A percentile compares a stretch with the other conserved stretches of the same genome.
Conservation (phyloP, 2,329 filamentous ascomycete species). For the Exophiala sideris region DNA sequence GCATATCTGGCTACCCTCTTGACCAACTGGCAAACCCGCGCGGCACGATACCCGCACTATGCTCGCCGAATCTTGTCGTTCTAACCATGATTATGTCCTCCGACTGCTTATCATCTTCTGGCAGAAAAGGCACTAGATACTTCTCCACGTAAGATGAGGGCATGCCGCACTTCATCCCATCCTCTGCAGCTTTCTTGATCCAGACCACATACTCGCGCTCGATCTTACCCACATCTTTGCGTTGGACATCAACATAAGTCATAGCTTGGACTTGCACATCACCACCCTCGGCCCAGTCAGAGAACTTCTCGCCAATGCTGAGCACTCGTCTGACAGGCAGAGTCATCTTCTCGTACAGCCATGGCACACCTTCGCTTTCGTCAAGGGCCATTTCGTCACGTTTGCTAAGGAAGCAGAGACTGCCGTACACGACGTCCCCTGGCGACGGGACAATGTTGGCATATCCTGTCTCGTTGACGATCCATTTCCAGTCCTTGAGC, state of each 20-base stretch:
- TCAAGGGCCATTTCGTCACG: constrained; percentile 26
- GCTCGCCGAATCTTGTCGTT: constrained; percentile 7
- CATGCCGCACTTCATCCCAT: constrained; percentile 10
- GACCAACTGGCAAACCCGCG: constrained; percentile 11
- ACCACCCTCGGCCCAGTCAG: not conserved
- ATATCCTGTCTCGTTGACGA: constrained; percentile 49
- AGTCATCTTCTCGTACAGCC: constrained; percentile 11
- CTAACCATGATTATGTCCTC: constrained; percentile 14
- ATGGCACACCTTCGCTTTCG: constrained; percentile 15
- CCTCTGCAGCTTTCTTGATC: constrained; percentile 15
- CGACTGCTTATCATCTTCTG: not conserved
- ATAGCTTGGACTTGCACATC: constrained; percentile 12
- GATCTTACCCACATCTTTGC: constrained; percentile 7
- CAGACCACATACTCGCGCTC: constrained; percentile 15
- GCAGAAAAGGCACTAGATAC: constrained; percentile 8
- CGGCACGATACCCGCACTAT: constrained; percentile 2
- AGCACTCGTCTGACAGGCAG: constrained; percentile 30
- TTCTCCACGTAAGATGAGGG: constrained; percentile 11
- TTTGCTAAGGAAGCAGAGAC: constrained; percentile 11
- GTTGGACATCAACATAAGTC: constrained; percentile 12
- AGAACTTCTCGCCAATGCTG: not conserved
- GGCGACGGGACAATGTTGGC: constrained; percentile 40
- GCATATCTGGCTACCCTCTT: not conserved
- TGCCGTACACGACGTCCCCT: constrained; percentile 13
- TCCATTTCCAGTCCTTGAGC: constrained; percentile 42